Conservation (phyloP, 1,284 basidiomycete species). For the Sporisorium graminicola region DNA sequence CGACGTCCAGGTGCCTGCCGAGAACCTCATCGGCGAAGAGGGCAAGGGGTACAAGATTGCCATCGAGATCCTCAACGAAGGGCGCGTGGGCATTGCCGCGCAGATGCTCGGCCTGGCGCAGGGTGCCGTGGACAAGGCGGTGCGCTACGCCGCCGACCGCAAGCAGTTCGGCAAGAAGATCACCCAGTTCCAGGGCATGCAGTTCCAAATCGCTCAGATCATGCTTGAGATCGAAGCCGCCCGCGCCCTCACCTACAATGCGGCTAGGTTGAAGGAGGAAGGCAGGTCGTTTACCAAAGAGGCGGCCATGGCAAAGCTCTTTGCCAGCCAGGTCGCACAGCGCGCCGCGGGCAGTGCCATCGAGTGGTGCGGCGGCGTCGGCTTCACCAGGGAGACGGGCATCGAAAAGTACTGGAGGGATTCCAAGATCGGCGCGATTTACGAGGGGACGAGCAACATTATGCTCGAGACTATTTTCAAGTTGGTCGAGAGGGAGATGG, state of each 20-base stretch:
- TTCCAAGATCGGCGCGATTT: conserved; percentile 83
- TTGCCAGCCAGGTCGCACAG: conserved; percentile 88
- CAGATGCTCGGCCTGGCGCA: conserved; percentile 88
- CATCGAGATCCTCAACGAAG: conserved; percentile 98
- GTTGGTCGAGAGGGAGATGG: conserved; percentile 59
- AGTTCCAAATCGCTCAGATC: conserved; percentile 88
- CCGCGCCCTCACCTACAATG: conserved; percentile 95
- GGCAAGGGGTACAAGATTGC: conserved; percentile 96
- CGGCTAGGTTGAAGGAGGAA: conserved; percentile 91
- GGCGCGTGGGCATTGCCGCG: conserved; percentile 95
- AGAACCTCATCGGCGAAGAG: conserved; percentile 92
- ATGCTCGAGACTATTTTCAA: conserved; percentile 97
- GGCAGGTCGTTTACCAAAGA: conserved; percentile 92
- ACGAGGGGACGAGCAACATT: conserved; percentile 86
- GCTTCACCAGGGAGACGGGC: conserved; percentile 85
- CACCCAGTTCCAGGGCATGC: conserved; percentile 89
- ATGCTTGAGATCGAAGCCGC: conserved; percentile 91
- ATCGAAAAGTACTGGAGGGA: conserved; percentile 88
- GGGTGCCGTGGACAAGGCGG: conserved; percentile 92
- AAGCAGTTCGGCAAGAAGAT: conserved; percentile 93
- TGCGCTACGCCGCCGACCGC: conserved; percentile 92
- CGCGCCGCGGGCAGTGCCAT: conserved; percentile 88
- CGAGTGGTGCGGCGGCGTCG: conserved; percentile 96
- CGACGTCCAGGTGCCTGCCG: conserved; percentile 89
- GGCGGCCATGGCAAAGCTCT: conserved; percentile 93